Evolutionary conservation across 208 protist genomes (phyloP), one percentile per base, ranked within the genome.

Genomic region (Leishmania gerbilli): DNA sequence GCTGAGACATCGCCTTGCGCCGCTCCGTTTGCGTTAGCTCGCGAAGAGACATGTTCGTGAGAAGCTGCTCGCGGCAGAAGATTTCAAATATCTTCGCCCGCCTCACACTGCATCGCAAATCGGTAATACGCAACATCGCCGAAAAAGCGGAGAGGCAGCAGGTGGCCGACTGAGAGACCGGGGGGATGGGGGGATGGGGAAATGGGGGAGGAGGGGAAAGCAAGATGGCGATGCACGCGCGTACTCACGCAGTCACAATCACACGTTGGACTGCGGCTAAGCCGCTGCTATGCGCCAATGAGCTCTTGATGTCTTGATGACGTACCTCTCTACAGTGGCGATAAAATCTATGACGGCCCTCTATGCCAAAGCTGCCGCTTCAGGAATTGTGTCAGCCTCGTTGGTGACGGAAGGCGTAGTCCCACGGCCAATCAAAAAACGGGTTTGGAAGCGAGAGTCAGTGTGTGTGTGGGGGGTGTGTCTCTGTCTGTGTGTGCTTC

Each of bases 11-110:
- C 1, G 84, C 79, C 42, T 87, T 91, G 19, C 64, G 76, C 42
- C 80, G 84, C 71, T 93, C 86, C 11, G 82, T 80, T 13, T 82
- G 79, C 1, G 89, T 84, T 7, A 95, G 86, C 21, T 79, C 72
- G 0, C 88, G 75, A 7, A 95, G 84, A 34, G 83, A 83, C 11
- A 53, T 60, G 81, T 93, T 93, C 17, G 71, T 58, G n/a, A 85
- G 71, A 17, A 80, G 62, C 79, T 93, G 90, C 55, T 95, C 92
- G 42, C 79, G 83, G 53, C 84, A 88, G 79, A 88, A 95, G 3
- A 95, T 77, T 34, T 86, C 77, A 27, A 95, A 84, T 17, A 89
- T 89, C 68, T 85, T 77, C 58, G 89, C 87, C 13, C 85, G 88
- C 40, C 79, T 76, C 7, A 79, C 42, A 31, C 72, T 76, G 40